Base-by-base conservation (phyloP, 1,284 basidiomycete genomes). In the Naganishia cerealis region DNA sequence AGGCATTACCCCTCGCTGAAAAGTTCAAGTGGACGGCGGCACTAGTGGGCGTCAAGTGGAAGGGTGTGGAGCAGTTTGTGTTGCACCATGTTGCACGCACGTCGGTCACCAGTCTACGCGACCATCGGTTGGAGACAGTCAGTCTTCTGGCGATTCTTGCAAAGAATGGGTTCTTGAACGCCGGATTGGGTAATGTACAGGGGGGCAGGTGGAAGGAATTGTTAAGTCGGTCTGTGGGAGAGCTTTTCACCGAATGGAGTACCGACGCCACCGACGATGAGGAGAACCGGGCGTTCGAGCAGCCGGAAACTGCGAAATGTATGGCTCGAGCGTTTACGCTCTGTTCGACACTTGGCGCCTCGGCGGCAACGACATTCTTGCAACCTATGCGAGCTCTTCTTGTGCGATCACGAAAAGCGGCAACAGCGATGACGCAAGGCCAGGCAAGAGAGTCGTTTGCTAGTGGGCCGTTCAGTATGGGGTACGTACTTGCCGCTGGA, bases 401-500 rank as follows among this genome's bases (percentile, higher is more conserved):
- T 10, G 21, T 56, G 18, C 39, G 29, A 24, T 8, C 42, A 26
- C 61, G 24, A 10, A 16, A 54, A 54, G 36, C 21, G 5, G 61
- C 61, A 1, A 40, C 29, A 3, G 39, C 38, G 7, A 39, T 68
- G 59, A 42, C 59, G n/a, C 43, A 43, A 40, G 53, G 5, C 26
- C 54, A 65, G 43, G 67, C 67, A 21, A 39, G 48, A 21, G 69
- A 65, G 1, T 78, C 82, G 10, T 83, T 81, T 78, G 67, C 77
- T 18, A 69, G 72, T 7, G 79, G 71, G 24, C 79, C 80, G 57
- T 81, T 79, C 16, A 87, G 84, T 68, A 75, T 79, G 1, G 82
- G 85, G 0, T 87, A 85, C 83, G 82, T 86, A 1, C 73, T 89
- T 8, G 85, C 85, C 48, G 71, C 76, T 5, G 78, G 81, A 73